Evolutionary conservation across 305 asterid genomes (phyloP), one percentile per base, ranked within the genome.

Genomic region (Fraxinus sp.): DNA sequence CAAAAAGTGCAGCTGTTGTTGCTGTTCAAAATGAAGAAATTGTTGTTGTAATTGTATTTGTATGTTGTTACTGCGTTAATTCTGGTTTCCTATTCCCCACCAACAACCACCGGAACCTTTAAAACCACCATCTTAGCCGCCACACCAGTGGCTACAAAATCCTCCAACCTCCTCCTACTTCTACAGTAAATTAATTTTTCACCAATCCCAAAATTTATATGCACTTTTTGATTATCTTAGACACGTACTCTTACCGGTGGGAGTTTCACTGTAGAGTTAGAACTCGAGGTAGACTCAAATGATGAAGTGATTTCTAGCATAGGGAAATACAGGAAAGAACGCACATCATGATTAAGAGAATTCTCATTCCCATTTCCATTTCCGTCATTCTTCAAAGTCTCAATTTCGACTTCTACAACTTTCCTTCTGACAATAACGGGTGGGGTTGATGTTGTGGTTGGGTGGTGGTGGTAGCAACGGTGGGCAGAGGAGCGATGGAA

Each of bases 271-370:
- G 89, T 75, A 0, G 97, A 92, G 3, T 97, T 94, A 11, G 95
- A 86, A 32, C 97, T 92, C 16, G 91, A 91, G 14, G 93, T 89
- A 9, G 97, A 95, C 59, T 95, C 98, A 78, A 95, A 94, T 26
- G 98, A 95, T 81, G 98, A 95, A 36, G 91, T 80, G 75, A 94
- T 93, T 16, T 89, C 95, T 7, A 91, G 84, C 90, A 93, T 89
- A 13, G 97, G 98, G 0, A 97, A 95, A 89, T 92, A 93, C 3
- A 96, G 97, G 11, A 93, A 93, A 37, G 97, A 92, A 64, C 89
- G 94, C 78, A 89, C 89, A 89, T 93, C 98, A 16, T 87, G 94
- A 82, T 68, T 88, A 52, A 35, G 62, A 10, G 39, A 16, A 77
- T 10, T 57, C 35, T 3, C 35, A 77, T 10, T 57, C 46, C 74